These are phyloP conservation scores for Macadamia tetraphylla DNA, from an alignment of 164 flowering plant species.

Conservation along the genomic window DNA sequence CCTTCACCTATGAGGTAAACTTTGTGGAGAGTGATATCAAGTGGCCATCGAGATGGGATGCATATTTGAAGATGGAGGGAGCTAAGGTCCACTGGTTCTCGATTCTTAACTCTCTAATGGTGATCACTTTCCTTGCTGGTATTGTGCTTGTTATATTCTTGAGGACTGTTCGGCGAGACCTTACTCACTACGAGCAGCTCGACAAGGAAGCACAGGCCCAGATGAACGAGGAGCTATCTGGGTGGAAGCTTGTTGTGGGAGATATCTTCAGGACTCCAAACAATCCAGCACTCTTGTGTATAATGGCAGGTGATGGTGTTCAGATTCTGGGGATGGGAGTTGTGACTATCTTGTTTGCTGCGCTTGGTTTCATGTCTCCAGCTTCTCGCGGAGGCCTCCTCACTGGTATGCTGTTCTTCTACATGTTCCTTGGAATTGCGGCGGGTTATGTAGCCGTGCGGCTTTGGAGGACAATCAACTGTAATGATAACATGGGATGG, in stretches of 20 bases:
- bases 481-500: constrained; percentile 1
- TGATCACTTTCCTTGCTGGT: constrained; percentile 10
- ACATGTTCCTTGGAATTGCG: constrained; percentile 11
- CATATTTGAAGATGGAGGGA: constrained; percentile 32
- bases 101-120: constrained; percentile 13
- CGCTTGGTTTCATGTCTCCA: constrained; percentile 12
- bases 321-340: constrained; percentile 4
- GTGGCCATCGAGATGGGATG: constrained; percentile 47
- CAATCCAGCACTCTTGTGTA: background rate
- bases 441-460: constrained; percentile 16
- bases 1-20: constrained; percentile 65
- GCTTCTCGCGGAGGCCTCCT: constrained; percentile 14
- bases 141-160: constrained; percentile 7
- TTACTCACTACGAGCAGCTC: background rate
- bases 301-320: constrained; percentile 6
- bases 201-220: constrained; percentile 3
- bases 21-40: constrained; percentile 60
- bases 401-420: constrained; percentile 15
- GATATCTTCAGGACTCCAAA: background rate
- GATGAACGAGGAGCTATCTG: background rate
- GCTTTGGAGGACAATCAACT: constrained; percentile 11
- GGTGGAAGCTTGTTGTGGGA: background rate
- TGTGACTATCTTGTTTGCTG: constrained; percentile 7
- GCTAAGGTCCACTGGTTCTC: constrained; percentile 14
- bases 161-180: constrained; percentile 1